phyloP scores from a whole-genome alignment of 441 rosid species.

The Croton setiger region DNA sequence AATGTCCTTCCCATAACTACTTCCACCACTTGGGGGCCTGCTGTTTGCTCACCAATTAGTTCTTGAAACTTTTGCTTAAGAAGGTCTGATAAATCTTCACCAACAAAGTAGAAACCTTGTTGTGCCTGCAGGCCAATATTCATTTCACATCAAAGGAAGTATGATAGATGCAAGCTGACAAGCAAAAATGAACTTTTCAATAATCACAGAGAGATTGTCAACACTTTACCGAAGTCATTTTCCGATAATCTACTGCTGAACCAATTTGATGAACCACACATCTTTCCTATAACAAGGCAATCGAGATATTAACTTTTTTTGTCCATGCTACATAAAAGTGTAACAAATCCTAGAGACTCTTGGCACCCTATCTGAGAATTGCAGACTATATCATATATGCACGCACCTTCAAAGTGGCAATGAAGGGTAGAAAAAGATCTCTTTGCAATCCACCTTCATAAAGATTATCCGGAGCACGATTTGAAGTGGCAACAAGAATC shows the following conservation, averaged over 20 bases:
- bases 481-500: constrained; percentile 94
- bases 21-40: constrained; percentile 68
- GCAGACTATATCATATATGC: neutral
- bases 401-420: constrained; percentile 73
- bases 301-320: constrained; percentile 13
- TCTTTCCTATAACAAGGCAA: constrained; percentile 52
- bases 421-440: constrained; percentile 94
- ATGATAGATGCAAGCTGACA: constrained; percentile 13
- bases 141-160: constrained; percentile 7
- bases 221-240: constrained; percentile 69
- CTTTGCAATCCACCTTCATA: constrained; percentile 96
- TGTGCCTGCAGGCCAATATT: constrained; percentile 56
- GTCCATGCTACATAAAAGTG: neutral
- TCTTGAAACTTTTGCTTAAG: constrained; percentile 63
- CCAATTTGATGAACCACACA: constrained; percentile 84
- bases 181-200: constrained; percentile 17
- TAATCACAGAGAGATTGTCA: constrained; percentile 8
- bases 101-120: constrained; percentile 88
- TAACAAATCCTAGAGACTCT: neutral
- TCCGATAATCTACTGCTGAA: constrained; percentile 82
- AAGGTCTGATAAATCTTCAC: constrained; percentile 51
- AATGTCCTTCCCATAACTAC: constrained; percentile 92
- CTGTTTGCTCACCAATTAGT: constrained; percentile 54
- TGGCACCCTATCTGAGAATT: neutral
- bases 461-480: constrained; percentile 91